Evolutionary conservation across 2,329 filamentous ascomycete genomes (phyloP), one percentile per base, ranked within the genome.

Genomic region (Aureobasidium subglaciale): DNA sequence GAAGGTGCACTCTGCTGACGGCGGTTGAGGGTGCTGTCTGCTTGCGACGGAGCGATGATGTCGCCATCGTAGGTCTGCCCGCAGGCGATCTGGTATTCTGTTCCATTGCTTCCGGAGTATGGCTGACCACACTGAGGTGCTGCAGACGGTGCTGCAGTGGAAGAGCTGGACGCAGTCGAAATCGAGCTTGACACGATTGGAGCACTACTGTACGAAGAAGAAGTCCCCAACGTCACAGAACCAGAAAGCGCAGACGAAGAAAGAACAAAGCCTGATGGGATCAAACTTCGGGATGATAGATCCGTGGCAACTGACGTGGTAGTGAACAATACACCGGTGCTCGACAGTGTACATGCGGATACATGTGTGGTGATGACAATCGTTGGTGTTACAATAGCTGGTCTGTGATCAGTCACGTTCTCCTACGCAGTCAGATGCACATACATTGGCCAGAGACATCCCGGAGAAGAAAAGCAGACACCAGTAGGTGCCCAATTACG

Each of bases 321-420:
- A 20, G 22, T 34, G 13, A 20, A 42, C 18, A 53, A 45, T 15
- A 22, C 16, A 15, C 27, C 24, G 27, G 38, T 34, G 7, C n/a
- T 30, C 5, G 50, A 45, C 13, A 30, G 15, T n/a, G 34, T n/a
- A 29, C 50, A 55, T 20, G 40, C 40, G 20, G 38, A 43, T 7
- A 55, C 30, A 38, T 55, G 50, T n/a, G 50, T 55, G 2, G 50
- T 55, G 3, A 55, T n/a, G 4, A 55, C 38, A 11, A 55, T 55
- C 3, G 50, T 55, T 2, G 50, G 50, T 29, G 40, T 55, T 15
- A 55, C 11, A 6, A 38, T 22, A 22, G 40, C 50, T 45, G 11
- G 6, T 30, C 24, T 5, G 22, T 6, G 22, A 7, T 55, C 30
- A 55, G 50, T 22, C 13, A 15, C 29, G 16, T 4, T 22, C 3